Evolutionary conservation across 2,329 filamentous ascomycete species (phyloP).

Genomic region (Ilyonectria mors-panacis): DNA sequence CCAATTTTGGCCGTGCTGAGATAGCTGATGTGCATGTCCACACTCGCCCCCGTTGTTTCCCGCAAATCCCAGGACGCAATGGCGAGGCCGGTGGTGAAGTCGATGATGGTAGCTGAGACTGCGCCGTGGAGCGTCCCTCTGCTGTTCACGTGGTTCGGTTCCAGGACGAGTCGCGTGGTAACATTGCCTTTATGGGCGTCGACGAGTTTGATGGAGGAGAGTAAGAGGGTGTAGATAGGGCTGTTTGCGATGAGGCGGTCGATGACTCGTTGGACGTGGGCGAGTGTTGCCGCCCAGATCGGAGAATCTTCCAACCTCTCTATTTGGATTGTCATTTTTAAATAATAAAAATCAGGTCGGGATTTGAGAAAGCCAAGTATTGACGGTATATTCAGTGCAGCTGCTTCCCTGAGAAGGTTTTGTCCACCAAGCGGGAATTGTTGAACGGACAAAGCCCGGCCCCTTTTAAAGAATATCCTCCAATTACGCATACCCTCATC

Average conservation of each 20-base stretch:
- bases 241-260: slow-evolving; percentile 60
- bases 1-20: slow-evolving; percentile 74
- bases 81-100: slow-evolving; percentile 81
- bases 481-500: slow-evolving; percentile 36
- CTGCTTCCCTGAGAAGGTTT: slow-evolving; percentile 15
- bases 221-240: slow-evolving; percentile 65
- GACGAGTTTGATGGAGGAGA: slow-evolving; percentile 60
- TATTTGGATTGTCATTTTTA: slow-evolving; percentile 35
- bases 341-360: not conserved
- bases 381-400: not conserved
- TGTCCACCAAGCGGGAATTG: slow-evolving; percentile 31
- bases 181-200: slow-evolving; percentile 63
- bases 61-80: slow-evolving; percentile 76
- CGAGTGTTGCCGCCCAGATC: slow-evolving; percentile 30
- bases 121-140: slow-evolving; percentile 79
- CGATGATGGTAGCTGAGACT: slow-evolving; percentile 79
- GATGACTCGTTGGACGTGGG: slow-evolving; percentile 52
- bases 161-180: slow-evolving; percentile 63
- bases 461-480: slow-evolving; percentile 47
- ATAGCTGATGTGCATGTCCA: slow-evolving; percentile 83
- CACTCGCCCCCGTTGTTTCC: slow-evolving; percentile 76
- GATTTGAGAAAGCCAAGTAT: not conserved
- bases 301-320: slow-evolving; percentile 30
- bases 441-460: slow-evolving; percentile 44
- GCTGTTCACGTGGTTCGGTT: slow-evolving; percentile 75